Conservation (phyloP, 1,284 basidiomycete genomes). For the Cutaneotrichosporon curvatum region DNA sequence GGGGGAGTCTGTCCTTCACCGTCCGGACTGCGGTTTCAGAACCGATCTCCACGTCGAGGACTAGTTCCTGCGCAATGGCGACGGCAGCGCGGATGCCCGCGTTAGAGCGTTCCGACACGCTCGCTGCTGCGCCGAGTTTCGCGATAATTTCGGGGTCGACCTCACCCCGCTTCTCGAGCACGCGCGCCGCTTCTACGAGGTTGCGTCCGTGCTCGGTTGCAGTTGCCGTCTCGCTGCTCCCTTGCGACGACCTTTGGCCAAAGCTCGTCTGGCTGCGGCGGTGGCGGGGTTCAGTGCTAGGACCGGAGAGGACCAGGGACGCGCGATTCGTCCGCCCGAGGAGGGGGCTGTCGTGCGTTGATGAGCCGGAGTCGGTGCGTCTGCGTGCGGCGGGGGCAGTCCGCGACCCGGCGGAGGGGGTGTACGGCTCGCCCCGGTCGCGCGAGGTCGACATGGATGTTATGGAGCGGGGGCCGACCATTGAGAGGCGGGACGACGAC, state of each 20-base stretch:
- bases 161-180: constrained; percentile 23
- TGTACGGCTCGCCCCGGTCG: too few species aligned
- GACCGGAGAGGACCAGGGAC: not conserved
- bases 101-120: constrained; percentile 28
- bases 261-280: constrained; percentile 14
- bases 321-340: constrained; percentile 10
- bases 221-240: constrained; percentile 6
- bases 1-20: constrained; percentile 19
- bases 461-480: constrained; percentile 15
- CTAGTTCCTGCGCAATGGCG: constrained; percentile 23
- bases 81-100: constrained; percentile 21
- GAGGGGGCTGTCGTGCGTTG: constrained; percentile 13
- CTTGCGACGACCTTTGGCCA: constrained; percentile 2
- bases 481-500: constrained; percentile 5
- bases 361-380: constrained; percentile 7
- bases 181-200: constrained; percentile 34
- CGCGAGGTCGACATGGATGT: constrained; percentile 34
- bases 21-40: constrained; percentile 10
- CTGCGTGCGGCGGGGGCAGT: constrained; percentile 7
- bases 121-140: constrained; percentile 22
- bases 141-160: constrained; percentile 23
- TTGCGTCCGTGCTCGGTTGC: constrained; percentile 35
- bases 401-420: too few species aligned
- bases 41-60: constrained; percentile 23
- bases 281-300: constrained; percentile 4